These are phyloP conservation scores for Lecanoromycetidae sp. DNA, from an alignment of 2,329 filamentous ascomycete species.

Conservation along the genomic window DNA sequence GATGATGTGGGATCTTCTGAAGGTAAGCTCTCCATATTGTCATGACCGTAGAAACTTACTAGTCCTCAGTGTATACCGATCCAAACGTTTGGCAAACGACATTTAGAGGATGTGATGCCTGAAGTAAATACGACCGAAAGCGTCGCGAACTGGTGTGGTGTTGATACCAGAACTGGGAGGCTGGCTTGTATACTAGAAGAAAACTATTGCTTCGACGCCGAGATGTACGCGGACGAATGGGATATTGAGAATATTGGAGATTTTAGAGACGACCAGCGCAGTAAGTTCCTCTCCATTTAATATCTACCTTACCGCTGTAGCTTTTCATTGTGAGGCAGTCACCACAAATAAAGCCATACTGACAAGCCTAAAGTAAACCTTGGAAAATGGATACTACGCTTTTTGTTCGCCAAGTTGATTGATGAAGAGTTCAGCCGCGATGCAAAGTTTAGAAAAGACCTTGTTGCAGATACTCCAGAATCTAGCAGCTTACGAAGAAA, in stretches of 20 bases:
- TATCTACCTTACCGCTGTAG: not conserved
- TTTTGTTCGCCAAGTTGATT: slow-evolving; percentile 78
- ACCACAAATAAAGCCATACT: not conserved
- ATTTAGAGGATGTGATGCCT: slow-evolving; percentile 82
- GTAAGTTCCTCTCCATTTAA: slow-evolving; percentile 41
- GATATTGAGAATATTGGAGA: slow-evolving; percentile 49
- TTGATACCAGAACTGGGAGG: slow-evolving; percentile 85
- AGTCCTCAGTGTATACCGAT: slow-evolving; percentile 62
- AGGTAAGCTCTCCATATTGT: slow-evolving; percentile 40
- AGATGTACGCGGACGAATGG: slow-evolving; percentile 90
- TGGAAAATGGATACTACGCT: slow-evolving; percentile 89
- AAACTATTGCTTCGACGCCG: slow-evolving; percentile 93
- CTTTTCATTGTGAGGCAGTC: not conserved
- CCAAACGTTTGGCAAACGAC: slow-evolving; percentile 82
- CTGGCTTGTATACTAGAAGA: slow-evolving; percentile 84
- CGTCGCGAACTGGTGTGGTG: slow-evolving; percentile 90
- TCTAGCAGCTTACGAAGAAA: slow-evolving; percentile 42
- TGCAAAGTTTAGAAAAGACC: slow-evolving; percentile 54
- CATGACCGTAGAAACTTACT: slow-evolving; percentile 8
- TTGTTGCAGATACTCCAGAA: slow-evolving; percentile 53
- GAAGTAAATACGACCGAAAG: slow-evolving; percentile 79
- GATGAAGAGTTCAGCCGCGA: slow-evolving; percentile 84
- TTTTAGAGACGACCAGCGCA: slow-evolving; percentile 87
- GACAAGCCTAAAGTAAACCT: slow-evolving; percentile 59
- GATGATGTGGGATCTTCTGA: slow-evolving; percentile 83